Evolutionary conservation across 371 early-diverging fungal genomes (phyloP).

Genomic region (Mucor sp.): DNA sequence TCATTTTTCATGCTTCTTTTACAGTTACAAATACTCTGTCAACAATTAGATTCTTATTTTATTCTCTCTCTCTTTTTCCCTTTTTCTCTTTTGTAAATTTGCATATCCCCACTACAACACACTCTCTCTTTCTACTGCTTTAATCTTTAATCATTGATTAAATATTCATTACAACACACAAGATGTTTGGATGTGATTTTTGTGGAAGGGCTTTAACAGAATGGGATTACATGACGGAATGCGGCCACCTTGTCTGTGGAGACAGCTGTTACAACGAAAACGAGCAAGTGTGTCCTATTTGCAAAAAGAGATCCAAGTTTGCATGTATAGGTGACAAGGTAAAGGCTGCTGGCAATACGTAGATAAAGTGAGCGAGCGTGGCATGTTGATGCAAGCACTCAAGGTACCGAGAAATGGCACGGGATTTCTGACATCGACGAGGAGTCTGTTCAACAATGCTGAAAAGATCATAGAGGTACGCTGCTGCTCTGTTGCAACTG

Average conservation of each 20-base stretch:
- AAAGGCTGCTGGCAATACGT: neutral
- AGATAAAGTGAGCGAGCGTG: too few species aligned
- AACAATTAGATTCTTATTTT: conserved; percentile 31
- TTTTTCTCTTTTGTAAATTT: conserved; percentile 4
- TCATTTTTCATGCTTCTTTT: neutral
- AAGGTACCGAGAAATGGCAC: conserved; percentile 10
- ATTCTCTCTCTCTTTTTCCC: neutral
- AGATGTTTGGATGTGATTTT: conserved; percentile 13
- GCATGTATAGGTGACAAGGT: conserved; percentile 20
- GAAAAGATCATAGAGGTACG: conserved; percentile 19
- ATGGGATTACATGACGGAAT: conserved; percentile 26
- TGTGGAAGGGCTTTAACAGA: conserved; percentile 13
- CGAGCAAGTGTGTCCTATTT: conserved; percentile 12
- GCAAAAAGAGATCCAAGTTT: conserved; percentile 16
- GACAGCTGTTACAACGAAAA: conserved; percentile 5
- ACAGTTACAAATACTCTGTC: conserved; percentile 52
- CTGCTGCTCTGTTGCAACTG: neutral
- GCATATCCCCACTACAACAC: neutral
- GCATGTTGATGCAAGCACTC: neutral
- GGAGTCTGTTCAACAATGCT: conserved; percentile 16
- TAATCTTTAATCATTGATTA: neutral
- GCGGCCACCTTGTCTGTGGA: conserved; percentile 26
- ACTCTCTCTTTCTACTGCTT: neutral
- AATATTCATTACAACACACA: neutral
- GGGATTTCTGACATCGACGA: conserved; percentile 17